These are phyloP conservation scores for Candida vaughaniae DNA, from an alignment of 805 yeast genomes.

Conservation along the genomic window DNA sequence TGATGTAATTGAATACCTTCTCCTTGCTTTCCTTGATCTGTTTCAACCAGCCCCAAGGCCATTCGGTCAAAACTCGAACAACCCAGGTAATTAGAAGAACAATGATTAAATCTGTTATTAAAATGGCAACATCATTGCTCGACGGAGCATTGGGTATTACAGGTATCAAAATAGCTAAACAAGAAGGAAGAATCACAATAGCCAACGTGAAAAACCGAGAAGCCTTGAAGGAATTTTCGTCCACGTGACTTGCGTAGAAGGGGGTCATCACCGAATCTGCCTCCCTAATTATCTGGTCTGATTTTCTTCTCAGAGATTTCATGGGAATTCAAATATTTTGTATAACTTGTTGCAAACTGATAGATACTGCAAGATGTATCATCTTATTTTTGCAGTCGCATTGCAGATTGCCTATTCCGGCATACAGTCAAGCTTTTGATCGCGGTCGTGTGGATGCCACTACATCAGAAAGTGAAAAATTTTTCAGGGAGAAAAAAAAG, in stretches of 20 bases:
- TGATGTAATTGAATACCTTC: conserved; percentile 16
- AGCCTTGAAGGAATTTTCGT: not conserved
- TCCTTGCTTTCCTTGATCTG: conserved; percentile 20
- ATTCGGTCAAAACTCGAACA: conserved; percentile 32
- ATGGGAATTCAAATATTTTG: too few species aligned
- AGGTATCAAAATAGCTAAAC: conserved; percentile 25
- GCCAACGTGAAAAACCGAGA: conserved; percentile 19
- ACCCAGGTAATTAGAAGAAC: conserved; percentile 33
- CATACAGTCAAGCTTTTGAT: too few species aligned
- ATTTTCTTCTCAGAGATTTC: too few species aligned
- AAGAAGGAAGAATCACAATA: conserved; percentile 24
- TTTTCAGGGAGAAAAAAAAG: conserved; percentile 4
- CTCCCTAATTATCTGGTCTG: not conserved
- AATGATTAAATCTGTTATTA: conserved; percentile 32
- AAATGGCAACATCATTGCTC: conserved; percentile 17
- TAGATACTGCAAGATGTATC: too few species aligned
- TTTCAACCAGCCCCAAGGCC: conserved; percentile 44
- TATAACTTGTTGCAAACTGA: too few species aligned
- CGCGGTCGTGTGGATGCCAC: too few species aligned
- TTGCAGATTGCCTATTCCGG: too few species aligned
- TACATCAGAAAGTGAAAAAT: conserved; percentile 1
- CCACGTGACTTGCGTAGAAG: not conserved
- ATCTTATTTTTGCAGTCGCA: too few species aligned
- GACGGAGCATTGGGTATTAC: conserved; percentile 14
- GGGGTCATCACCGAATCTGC: conserved; percentile 3